A percentile compares a stretch with the other conserved stretches of the same genome.
Conservation (phyloP, 75 land plant species). For the Cunninghamia lanceolata region DNA sequence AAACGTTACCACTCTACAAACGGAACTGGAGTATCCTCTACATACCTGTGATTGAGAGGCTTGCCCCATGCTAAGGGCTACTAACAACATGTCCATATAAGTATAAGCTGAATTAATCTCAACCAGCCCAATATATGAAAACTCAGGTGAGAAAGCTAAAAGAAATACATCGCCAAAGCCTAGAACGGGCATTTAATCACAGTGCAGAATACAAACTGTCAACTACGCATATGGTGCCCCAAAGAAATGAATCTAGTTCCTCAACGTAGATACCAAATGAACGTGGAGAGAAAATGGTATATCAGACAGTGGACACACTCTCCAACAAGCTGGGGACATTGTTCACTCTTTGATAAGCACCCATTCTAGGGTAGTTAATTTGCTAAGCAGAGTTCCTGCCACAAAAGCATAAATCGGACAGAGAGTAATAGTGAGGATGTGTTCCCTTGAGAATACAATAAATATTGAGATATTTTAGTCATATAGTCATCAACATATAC, state of each 20-base stretch:
- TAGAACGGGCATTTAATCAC: background rate
- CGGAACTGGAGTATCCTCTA: background rate
- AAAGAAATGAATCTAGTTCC: background rate
- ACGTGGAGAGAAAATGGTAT: background rate
- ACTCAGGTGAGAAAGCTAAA: background rate
- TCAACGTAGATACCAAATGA: background rate
- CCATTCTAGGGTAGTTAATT: background rate
- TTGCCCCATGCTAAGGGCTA: background rate
- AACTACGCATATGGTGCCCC: background rate
- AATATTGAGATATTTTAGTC: background rate
- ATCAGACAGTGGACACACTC: background rate
- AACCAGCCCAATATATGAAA: background rate
- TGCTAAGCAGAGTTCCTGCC: background rate
- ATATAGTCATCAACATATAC: background rate
- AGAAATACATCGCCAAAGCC: background rate
- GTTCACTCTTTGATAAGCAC: background rate
- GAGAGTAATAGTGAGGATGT: background rate
- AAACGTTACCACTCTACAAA: background rate
- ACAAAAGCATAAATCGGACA: background rate
- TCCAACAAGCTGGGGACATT: background rate
- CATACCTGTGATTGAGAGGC: background rate
- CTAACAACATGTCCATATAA: background rate
- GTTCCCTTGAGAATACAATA: background rate
- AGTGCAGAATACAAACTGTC: background rate
- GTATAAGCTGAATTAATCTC: background rate